These are phyloP conservation scores for Coffea humblotiana DNA, from an alignment of 305 asterid species.

Conservation along the genomic window DNA sequence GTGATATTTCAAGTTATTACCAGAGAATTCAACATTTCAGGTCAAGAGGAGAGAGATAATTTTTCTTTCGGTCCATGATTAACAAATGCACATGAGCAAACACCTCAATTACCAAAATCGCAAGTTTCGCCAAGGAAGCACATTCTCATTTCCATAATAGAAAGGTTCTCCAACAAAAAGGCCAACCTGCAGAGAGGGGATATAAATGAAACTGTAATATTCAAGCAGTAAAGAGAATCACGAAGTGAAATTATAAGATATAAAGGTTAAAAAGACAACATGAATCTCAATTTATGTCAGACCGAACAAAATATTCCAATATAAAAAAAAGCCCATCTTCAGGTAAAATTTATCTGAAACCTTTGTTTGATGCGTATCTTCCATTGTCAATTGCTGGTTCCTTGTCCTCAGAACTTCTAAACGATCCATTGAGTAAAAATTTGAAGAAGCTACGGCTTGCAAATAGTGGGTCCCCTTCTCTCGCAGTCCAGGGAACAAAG, in stretches of 20 bases:
- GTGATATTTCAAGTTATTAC: not conserved
- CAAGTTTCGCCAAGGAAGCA: slow-evolving; percentile 89
- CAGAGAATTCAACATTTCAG: not conserved
- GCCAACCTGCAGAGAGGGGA: slow-evolving; percentile 58
- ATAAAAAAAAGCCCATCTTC: not conserved
- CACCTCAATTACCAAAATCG: slow-evolving; percentile 70
- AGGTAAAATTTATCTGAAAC: slow-evolving; percentile 28
- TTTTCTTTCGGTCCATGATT: not conserved
- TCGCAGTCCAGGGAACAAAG: slow-evolving; percentile 80
- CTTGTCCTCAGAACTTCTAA: slow-evolving; percentile 45
- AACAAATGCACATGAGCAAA: slow-evolving; percentile 10
- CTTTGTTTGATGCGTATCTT: slow-evolving; percentile 50
- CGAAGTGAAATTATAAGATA: not conserved
- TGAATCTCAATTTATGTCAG: not conserved
- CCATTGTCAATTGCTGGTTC: slow-evolving; percentile 48
- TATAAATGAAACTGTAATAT: not conserved
- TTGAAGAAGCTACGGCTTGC: slow-evolving; percentile 57
- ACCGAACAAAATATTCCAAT: not conserved
- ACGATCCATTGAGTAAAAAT: slow-evolving; percentile 61
- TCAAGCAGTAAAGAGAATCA: not conserved
- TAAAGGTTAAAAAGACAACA: slow-evolving; percentile 5
- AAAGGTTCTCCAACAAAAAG: slow-evolving; percentile 81
- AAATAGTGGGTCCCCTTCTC: slow-evolving; percentile 63
- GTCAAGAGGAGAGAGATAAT: slow-evolving; percentile 1
- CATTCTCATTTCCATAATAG: slow-evolving; percentile 67